These are phyloP conservation scores for Tagetes patula DNA, from an alignment of 129 eudicot species.

Conservation along the genomic window DNA sequence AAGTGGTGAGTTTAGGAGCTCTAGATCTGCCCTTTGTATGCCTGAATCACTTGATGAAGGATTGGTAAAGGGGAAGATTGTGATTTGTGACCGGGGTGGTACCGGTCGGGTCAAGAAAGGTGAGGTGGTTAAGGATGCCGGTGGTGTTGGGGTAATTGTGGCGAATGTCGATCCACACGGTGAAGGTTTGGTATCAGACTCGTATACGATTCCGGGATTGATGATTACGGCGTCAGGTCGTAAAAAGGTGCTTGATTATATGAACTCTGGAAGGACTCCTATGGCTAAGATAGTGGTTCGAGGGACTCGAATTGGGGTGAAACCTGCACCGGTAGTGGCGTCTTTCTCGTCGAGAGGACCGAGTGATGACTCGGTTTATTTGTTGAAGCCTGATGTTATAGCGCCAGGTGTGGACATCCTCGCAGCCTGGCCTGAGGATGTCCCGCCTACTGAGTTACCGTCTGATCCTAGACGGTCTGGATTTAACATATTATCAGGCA, in stretches of 20 bases:
- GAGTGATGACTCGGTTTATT: slow-evolving; percentile 35
- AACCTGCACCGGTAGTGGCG: slow-evolving; percentile 77
- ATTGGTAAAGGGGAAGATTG: slow-evolving; percentile 59
- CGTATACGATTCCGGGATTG: slow-evolving; percentile 67
- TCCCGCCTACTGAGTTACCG: slow-evolving; percentile 48
- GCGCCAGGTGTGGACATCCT: slow-evolving; percentile 90
- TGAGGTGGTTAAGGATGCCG: slow-evolving; percentile 52
- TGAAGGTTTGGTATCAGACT: slow-evolving; percentile 63
- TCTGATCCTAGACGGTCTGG: slow-evolving; percentile 51
- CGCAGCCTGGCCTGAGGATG: slow-evolving; percentile 76
- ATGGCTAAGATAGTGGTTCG: slow-evolving; percentile 49
- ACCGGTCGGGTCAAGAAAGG: slow-evolving; percentile 56
- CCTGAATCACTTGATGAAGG: slow-evolving; percentile 49
- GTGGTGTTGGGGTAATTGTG: slow-evolving; percentile 68
- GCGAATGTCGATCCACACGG: slow-evolving; percentile 61
- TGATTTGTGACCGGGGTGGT: slow-evolving; percentile 65
- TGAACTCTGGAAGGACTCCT: slow-evolving; percentile 37
- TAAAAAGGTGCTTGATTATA: slow-evolving; percentile 34
- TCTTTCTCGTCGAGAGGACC: slow-evolving; percentile 85
- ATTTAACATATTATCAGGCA: slow-evolving; percentile 72
- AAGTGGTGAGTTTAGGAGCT: background rate
- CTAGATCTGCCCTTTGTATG: slow-evolving; percentile 42
- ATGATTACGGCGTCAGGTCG: slow-evolving; percentile 51
- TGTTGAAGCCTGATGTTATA: slow-evolving; percentile 75
- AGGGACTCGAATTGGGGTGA: slow-evolving; percentile 54